A percentile compares a stretch with the other conserved stretches of the same genome.
These are phyloP conservation scores for Pigoraptor vietnamica DNA, from an alignment of 78 protist genomes.

Conservation along the genomic window DNA sequence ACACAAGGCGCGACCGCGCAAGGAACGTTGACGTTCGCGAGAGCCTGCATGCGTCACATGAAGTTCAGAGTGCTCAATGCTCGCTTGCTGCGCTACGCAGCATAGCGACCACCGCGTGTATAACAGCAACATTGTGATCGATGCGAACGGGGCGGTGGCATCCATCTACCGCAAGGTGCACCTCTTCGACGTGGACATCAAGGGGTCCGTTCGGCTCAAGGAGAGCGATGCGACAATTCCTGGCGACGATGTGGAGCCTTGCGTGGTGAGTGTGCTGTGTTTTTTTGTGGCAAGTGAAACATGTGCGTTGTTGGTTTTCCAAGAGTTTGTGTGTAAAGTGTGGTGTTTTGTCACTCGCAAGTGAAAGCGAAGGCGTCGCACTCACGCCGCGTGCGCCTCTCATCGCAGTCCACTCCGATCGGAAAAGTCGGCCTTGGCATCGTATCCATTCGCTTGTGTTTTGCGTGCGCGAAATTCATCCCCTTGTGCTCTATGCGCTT, in stretches of 20 bases:
- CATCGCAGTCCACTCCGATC: slow-evolving; percentile 1
- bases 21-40: too few relatives aligned
- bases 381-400: background rate
- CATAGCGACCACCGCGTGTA: background rate
- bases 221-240: slow-evolving; percentile 18
- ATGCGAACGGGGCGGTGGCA: slow-evolving; percentile 10
- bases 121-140: slow-evolving; percentile 46
- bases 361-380: too few relatives aligned
- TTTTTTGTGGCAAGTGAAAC: background rate
- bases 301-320: background rate
- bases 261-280: slow-evolving; percentile 7
- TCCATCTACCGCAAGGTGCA: slow-evolving; percentile 49
- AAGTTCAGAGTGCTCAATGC: background rate
- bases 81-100: background rate
- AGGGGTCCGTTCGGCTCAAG: background rate
- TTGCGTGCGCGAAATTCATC: too few relatives aligned
- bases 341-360: too few relatives aligned
- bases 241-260: slow-evolving; percentile 21
- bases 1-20: too few relatives aligned
- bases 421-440: slow-evolving; percentile 25
- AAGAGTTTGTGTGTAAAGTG: too few relatives aligned
- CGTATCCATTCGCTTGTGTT: background rate
- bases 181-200: slow-evolving; percentile 40
- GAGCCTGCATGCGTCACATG: too few relatives aligned
- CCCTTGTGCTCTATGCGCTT: too few relatives aligned